Percentiles rank a stretch among this genome's conserved stretches.
phyloP scores from a whole-genome alignment of 2,329 filamentous ascomycete genomes.

The Fusarium nematophilum region DNA sequence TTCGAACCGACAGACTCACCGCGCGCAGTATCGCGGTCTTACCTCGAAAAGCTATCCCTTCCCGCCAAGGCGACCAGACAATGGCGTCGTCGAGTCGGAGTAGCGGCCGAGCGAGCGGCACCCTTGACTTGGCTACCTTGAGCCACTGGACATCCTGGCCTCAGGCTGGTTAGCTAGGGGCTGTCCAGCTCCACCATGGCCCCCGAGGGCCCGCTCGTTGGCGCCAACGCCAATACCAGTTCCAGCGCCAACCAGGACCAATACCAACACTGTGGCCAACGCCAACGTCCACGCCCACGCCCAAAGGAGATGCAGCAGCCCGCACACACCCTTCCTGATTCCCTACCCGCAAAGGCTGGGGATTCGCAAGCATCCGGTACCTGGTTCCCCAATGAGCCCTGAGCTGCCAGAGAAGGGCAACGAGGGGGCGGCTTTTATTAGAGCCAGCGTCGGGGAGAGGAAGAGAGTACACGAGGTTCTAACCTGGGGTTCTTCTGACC shows the following conservation, averaged over 20 bases:
- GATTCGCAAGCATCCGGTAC: conserved; percentile 22
- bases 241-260: conserved; percentile 13
- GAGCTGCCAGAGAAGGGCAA: conserved; percentile 2
- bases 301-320: conserved; percentile 15
- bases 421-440: background rate
- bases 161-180: conserved; percentile 16
- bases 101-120: conserved; percentile 22
- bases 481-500: conserved; percentile 11
- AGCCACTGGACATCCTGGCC: conserved; percentile 6
- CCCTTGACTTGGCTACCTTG: conserved; percentile 9
- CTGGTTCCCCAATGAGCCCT: conserved; percentile 11
- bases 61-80: conserved; percentile 6
- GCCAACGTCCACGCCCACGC: conserved; percentile 15
- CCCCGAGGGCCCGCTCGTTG: conserved; percentile 27
- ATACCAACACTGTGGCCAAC: conserved; percentile 12
- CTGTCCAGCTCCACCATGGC: conserved; percentile 17
- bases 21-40: conserved; percentile 10
- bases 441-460: background rate
- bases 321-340: conserved; percentile 11
- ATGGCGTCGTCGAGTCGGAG: conserved; percentile 25
- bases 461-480: background rate
- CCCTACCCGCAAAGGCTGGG: conserved; percentile 20
- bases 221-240: conserved; percentile 15
- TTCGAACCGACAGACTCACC: conserved; percentile 5
- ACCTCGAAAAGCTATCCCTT: background rate